Percentiles rank a stretch among this genome's conserved stretches.
These are phyloP conservation scores for Marchantia paleacea DNA, from an alignment of 225 moss, liverwort and hornwort genomes.

Conservation along the genomic window DNA sequence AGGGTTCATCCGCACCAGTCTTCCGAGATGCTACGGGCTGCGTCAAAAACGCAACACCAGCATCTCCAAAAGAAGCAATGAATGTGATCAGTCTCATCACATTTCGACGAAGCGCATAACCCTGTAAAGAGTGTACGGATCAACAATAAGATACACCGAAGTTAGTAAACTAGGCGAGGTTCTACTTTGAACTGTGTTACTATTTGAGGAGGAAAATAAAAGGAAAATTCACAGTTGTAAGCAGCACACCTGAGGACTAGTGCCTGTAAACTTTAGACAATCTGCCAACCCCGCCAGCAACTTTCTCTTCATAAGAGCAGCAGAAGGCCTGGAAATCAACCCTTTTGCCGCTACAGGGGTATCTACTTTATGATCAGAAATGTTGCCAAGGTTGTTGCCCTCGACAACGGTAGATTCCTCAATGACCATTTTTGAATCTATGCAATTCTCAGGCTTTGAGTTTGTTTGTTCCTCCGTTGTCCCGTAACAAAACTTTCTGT, in stretches of 20 bases:
- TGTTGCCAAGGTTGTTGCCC: slow-evolving; percentile 25
- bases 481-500: slow-evolving; percentile 23
- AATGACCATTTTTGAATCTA: slow-evolving; percentile 21
- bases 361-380: slow-evolving; percentile 37
- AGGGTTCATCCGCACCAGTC: background rate
- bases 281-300: slow-evolving; percentile 62
- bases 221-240: background rate
- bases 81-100: slow-evolving; percentile 72
- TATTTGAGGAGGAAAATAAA: background rate
- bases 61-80: slow-evolving; percentile 67
- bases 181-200: background rate
- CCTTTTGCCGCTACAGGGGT: background rate
- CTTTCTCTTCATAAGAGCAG: slow-evolving; percentile 22
- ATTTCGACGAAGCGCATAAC: slow-evolving; percentile 64
- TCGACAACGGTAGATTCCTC: slow-evolving; percentile 14
- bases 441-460: background rate
- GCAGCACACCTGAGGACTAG: slow-evolving; percentile 60
- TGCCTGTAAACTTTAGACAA: slow-evolving; percentile 58
- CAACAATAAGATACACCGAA: slow-evolving; percentile 13
- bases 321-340: background rate
- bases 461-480: background rate
- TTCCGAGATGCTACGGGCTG: slow-evolving; percentile 27
- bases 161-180: background rate
- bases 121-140: slow-evolving; percentile 55
- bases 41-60: slow-evolving; percentile 57